Percentiles rank a stretch among this genome's conserved stretches.
Conservation (phyloP, 192 early-diverging fungal genomes). For the Rhizophagus sp. region DNA sequence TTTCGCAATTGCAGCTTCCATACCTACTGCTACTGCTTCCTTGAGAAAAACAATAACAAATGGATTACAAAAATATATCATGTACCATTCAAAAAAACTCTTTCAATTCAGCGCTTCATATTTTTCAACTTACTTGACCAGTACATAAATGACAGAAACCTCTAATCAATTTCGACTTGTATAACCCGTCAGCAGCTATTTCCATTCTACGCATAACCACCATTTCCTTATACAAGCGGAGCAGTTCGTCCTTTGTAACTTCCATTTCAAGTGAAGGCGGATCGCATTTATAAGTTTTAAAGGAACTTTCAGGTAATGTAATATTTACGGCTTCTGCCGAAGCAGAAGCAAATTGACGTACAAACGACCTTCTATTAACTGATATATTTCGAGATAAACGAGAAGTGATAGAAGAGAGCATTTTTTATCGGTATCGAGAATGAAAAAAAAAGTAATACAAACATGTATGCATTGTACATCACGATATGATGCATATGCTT, state of each 20-base stretch:
- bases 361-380: not conserved
- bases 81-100: not conserved
- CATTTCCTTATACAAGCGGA: constrained; percentile 89
- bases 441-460: not conserved
- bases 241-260: constrained; percentile 69
- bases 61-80: not conserved
- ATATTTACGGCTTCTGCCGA: constrained; percentile 59
- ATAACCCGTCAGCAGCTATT: constrained; percentile 89
- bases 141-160: constrained; percentile 99
- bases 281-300: constrained; percentile 85
- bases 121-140: constrained; percentile 70
- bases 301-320: constrained; percentile 70
- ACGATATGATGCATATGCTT: not conserved
- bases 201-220: constrained; percentile 88
- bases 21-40: constrained; percentile 92
- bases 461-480: not conserved
- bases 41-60: constrained; percentile 16
- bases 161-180: constrained; percentile 96
- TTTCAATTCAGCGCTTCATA: not conserved
- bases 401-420: not conserved
- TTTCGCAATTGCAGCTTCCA: constrained; percentile 85
- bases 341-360: constrained; percentile 4
- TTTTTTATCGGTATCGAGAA: not conserved
- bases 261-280: constrained; percentile 61
- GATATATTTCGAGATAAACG: not conserved